Evolutionary conservation across 208 protist species (phyloP), one percentile per base, ranked within the genome.

Genomic region (Trypanosoma rangeli): DNA sequence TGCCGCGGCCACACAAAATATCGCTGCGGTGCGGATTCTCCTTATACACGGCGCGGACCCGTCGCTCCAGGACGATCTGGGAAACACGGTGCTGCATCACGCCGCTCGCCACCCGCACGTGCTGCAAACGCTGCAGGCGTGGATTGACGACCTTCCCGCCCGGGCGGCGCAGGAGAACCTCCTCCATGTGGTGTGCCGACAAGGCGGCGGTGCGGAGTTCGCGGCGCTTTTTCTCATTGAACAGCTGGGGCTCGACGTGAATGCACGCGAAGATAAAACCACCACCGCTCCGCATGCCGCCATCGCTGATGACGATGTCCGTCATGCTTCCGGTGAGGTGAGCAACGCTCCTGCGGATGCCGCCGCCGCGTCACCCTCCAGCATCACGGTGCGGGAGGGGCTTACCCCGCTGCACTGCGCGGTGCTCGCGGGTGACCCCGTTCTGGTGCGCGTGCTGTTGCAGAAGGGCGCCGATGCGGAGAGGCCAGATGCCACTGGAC

Each of bases 171-270:
- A 64, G 52, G 77, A 89, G 55, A 54, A 55, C n/a, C 63, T 95
- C 3, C 70, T 92, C 29, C 85, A 91, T 69, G 49, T n/a, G 12
- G 80, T 89, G 16, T 89, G 84, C 68, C 68, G 75, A 62, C 60
- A 65, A 24, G 60, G 63, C 0, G 39, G 68, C 26, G 86, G 83
- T 16, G 74, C 64, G 18, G 37, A 39, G n/a, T 84, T 76, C 61
- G 74, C 79, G 0, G 78, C 80, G 5, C 72, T 92, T 4, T 93
- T 91, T 62, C 66, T 93, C 13, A 77, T 92, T 52, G 90, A 95
- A 57, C 76, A 90, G 37, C 67, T 89, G 0, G 73, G 68, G 5
- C 29, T 90, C 5, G 77, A 87, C 39, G 83, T 93, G 29, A 87
- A 94, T 70, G 70, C 52, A n/a, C n/a, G 46, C n/a, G 82, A 84